Percentiles rank a stretch among this genome's conserved stretches.
These are phyloP conservation scores for Rhizophagus sp. DNA, from an alignment of 192 early-diverging fungal genomes.

Conservation along the genomic window DNA sequence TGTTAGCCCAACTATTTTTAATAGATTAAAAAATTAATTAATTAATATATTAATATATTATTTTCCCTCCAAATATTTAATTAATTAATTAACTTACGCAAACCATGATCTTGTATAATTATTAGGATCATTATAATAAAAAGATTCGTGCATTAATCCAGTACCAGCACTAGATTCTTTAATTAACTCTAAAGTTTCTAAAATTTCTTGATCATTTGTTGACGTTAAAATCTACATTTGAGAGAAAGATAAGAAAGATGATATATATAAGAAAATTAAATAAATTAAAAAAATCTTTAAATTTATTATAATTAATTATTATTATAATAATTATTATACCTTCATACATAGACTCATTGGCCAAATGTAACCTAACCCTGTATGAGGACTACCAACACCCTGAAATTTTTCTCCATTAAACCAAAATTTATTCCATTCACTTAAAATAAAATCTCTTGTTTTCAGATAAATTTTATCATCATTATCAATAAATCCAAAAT, in stretches of 20 bases:
- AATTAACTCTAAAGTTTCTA: neutral
- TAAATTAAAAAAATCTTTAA: neutral
- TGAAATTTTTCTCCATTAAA: conserved; percentile 43
- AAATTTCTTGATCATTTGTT: conserved; percentile 6
- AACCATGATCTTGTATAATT: conserved; percentile 8
- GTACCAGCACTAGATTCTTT: neutral
- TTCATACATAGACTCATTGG: conserved; percentile 11
- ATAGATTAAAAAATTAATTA: too few relatives aligned
- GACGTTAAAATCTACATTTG: conserved; percentile 14
- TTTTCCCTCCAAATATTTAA: neutral
- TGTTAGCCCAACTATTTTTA: neutral
- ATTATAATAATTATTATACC: neutral
- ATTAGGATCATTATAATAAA: conserved; percentile 19
- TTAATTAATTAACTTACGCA: conserved; percentile 3
- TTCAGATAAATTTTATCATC: conserved; percentile 53
- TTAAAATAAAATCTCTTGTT: conserved; percentile 61
- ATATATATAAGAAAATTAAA: too few relatives aligned
- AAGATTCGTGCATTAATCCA: conserved; percentile 2
- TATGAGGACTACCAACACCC: conserved; percentile 8
- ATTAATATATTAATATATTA: too few relatives aligned
- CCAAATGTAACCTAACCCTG: conserved; percentile 21
- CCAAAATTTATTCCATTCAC: conserved; percentile 66
- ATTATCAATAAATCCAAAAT: conserved; percentile 55
- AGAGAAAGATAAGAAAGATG: too few relatives aligned
- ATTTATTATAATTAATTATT: too few relatives aligned